Evolutionary conservation across 176 grass and related monocot species (phyloP), one percentile per base, ranked within the genome.

Genomic region (Rhipidocladum racemiflorum): DNA sequence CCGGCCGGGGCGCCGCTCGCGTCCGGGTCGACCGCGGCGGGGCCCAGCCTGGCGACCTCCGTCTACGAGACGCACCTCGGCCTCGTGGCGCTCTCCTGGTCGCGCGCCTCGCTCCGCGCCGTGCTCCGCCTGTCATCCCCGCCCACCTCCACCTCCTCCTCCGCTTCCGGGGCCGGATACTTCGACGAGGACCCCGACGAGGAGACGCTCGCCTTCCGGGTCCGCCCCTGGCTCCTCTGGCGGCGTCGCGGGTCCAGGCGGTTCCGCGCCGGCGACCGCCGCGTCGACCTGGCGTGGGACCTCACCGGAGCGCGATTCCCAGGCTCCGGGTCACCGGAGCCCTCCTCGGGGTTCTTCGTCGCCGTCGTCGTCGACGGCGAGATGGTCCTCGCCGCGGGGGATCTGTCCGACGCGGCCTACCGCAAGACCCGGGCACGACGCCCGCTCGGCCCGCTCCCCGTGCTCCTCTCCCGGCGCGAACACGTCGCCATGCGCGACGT

Each of bases 51-150:
- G 15, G 83, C 81, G 9, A 91, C 94, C 23, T 91, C 91, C 23
- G 91, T 94, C n/a, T 97, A 97, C 87, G 94, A 97, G 75, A 97
- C 94, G 38, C 87, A 79, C 55, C 82, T 91, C 72, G 94, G 91
- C 12, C 84, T 89, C 44, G 87, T 87, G 15, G 91, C 85, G 36
- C 87, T 97, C 30, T 88, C 89, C 28, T 97, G 94, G 94, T 88
- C 91, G 35, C 89, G 91, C 50, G 65, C 87, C 70, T 65, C 88
- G 9, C 91, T 94, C 68, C 94, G 88, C 76, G 72, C 80, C 65
- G 89, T 88, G 9, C 83, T 93, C 81, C 88, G 88, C 59, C 83
- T 92, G 48, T 86, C 84, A 48, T 34, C 50, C 1, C 51, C 71
- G 32, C 46, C 71, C 24, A 43, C 36, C 11, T 56, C 84, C 10